Conservation (phyloP, 345 rosid genomes). For the Cardamine chenopodiifolia region DNA sequence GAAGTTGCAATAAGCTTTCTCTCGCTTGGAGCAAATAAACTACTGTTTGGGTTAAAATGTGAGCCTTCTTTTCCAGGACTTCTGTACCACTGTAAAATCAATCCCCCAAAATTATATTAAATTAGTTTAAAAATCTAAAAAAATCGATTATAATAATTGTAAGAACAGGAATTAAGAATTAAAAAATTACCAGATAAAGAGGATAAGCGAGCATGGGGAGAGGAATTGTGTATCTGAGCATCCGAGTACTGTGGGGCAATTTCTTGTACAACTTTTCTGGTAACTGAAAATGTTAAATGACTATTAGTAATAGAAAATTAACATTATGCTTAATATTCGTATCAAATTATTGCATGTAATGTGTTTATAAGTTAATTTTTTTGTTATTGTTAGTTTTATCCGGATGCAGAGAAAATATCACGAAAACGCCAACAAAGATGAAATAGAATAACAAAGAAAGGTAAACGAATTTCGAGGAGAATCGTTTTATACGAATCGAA, state of each 20-base stretch:
- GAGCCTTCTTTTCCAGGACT: constrained; percentile 98
- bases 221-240: constrained; percentile 66
- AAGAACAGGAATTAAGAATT: neutral
- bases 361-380: neutral
- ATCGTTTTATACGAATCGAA: constrained; percentile 36
- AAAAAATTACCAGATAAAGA: constrained; percentile 56
- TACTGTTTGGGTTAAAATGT: constrained; percentile 80
- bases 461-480: constrained; percentile 33
- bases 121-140: neutral
- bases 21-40: constrained; percentile 67
- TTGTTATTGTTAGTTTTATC: neutral
- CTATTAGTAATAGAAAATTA: neutral
- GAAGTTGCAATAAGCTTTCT: constrained; percentile 70
- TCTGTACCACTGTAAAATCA: constrained; percentile 62
- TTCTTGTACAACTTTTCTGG: constrained; percentile 60
- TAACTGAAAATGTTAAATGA: constrained; percentile 44
- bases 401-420: constrained; percentile 6
- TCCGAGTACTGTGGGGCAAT: constrained; percentile 44
- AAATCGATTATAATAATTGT: neutral
- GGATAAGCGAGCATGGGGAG: constrained; percentile 73
- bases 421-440: constrained; percentile 15
- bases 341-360: constrained; percentile 27
- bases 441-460: neutral
- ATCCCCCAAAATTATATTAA: neutral
- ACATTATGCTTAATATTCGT: neutral